Evolutionary conservation across 805 yeast species (phyloP), one percentile per base, ranked within the genome.

Genomic region (Candida pini): DNA sequence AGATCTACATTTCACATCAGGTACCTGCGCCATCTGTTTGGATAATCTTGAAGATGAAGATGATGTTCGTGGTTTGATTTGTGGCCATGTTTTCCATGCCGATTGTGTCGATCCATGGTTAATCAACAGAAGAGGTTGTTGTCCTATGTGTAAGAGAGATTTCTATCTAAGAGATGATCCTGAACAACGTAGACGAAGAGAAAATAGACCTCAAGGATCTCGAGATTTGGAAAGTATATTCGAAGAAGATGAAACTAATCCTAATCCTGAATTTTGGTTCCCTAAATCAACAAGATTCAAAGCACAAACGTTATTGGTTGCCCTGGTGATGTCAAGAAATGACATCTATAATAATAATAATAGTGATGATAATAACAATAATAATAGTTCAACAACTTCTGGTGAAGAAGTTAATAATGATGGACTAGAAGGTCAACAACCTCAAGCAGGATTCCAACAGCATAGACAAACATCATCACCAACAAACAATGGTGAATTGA

Each of bases 81-180:
- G 95, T 60, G 87, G 88, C 3, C 95, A 85, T 57, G 87, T 81
- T 2, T 85, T 78, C 68, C 95, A 85, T 51, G 67, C 78, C 16
- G 79, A 71, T 13, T 85, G 95, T 58, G 69, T 86, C 34, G 87
- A 81, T 43, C 89, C 89, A 2, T 85, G 95, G 95, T 62, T 85
- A 30, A 78, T 76, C 3, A 72, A 73, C 43, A 64, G 90, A 45
- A 69, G 81, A 30, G 89, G 88, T 1, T 79, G 85, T 47, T 85
- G 95, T 53, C 95, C 95, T 7, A 76, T 80, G 66, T 85, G 95
- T 58, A 82, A 84, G 49, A 62, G 80, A 21, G 87, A 78, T 52
- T 79, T 78, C 52, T 74, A 68, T 48, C 62, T 63, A 51, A 65
- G 64, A 40, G 64, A 57, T 33, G 44, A 41, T 5, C 5, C 8